A percentile compares a stretch with the other conserved stretches of the same genome.
phyloP scores from a whole-genome alignment of 192 early-diverging fungal genomes.

The Umbelopsis sp. region DNA sequence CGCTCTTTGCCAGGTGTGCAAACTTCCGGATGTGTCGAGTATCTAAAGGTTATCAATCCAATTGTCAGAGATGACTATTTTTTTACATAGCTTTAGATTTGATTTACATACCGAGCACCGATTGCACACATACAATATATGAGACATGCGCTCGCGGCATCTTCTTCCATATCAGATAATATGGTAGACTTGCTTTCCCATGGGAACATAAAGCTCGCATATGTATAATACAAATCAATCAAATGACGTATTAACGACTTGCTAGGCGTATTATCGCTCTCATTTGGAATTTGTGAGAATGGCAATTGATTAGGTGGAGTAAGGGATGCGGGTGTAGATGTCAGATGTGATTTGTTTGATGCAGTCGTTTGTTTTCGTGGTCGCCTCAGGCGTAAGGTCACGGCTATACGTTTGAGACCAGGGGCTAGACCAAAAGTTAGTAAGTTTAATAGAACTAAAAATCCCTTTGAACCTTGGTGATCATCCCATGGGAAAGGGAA shows the following conservation, averaged over 20 bases:
- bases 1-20: slow-evolving; percentile 12
- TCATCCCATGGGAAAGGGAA: not conserved
- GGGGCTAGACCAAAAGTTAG: not conserved
- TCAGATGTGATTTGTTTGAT: not conserved
- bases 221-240: not conserved
- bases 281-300: not conserved
- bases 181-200: slow-evolving; percentile 13
- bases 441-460: not conserved
- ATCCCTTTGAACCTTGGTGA: not conserved
- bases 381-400: not conserved
- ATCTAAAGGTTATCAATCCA: not conserved
- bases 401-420: slow-evolving; percentile 7
- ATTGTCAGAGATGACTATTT: too few relatives aligned
- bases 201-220: slow-evolving; percentile 20
- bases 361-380: not conserved
- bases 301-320: too few relatives aligned
- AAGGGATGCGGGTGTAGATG: too few relatives aligned
- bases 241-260: not conserved
- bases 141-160: slow-evolving; percentile 2
- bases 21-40: slow-evolving; percentile 14
- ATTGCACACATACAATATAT: slow-evolving; percentile 15
- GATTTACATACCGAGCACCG: slow-evolving; percentile 8
- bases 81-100: too few relatives aligned
- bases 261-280: not conserved
- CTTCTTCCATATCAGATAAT: slow-evolving; percentile 8